phyloP scores from a whole-genome alignment of 106 monocot genomes.

The Phalaenopsis equestris region DNA sequence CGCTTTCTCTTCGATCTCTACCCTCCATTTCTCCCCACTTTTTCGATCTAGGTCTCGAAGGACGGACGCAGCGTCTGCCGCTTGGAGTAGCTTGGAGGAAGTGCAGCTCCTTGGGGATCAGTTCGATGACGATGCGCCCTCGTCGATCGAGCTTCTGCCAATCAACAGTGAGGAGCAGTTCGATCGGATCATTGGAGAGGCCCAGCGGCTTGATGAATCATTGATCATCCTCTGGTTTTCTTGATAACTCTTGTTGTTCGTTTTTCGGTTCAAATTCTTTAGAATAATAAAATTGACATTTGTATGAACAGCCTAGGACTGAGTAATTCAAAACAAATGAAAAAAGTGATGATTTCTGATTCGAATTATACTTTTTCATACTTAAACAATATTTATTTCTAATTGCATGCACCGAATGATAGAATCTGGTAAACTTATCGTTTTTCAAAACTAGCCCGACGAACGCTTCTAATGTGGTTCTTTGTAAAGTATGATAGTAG shows the following conservation, averaged over 20 bases:
- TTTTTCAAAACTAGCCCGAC: too few relatives aligned
- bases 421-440: too few relatives aligned
- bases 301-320: neutral
- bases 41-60: neutral
- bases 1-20: conserved; percentile 3
- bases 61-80: neutral
- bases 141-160: conserved; percentile 49
- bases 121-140: conserved; percentile 17
- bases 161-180: conserved; percentile 63
- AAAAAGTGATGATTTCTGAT: too few relatives aligned
- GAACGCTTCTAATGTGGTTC: too few relatives aligned
- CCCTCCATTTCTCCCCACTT: neutral
- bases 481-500: too few relatives aligned
- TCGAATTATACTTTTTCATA: too few relatives aligned
- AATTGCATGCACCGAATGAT: too few relatives aligned
- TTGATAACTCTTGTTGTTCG: neutral
- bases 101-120: neutral
- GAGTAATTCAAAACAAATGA: too few relatives aligned
- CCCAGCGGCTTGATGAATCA: conserved; percentile 42
- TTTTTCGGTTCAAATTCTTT: neutral
- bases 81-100: conserved; percentile 13
- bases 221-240: conserved; percentile 69
- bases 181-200: conserved; percentile 55
- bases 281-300: neutral
- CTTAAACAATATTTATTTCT: too few relatives aligned